Evolutionary conservation across 2,329 filamentous ascomycete species (phyloP).

Genomic region (Colletotrichum tamarilloi): DNA sequence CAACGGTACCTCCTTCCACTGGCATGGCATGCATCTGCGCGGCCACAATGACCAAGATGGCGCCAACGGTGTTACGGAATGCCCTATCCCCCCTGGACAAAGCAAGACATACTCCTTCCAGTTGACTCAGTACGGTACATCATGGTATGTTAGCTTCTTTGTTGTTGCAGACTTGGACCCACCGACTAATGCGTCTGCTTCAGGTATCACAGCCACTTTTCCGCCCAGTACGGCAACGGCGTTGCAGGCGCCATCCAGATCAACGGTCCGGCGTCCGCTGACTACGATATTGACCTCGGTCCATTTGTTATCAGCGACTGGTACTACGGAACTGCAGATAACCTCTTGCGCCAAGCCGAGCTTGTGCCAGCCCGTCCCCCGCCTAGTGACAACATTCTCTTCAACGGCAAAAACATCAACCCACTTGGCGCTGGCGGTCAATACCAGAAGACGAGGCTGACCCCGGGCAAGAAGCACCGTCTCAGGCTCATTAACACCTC

Average conservation of each 20-base stretch:
- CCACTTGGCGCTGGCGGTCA: constrained; percentile 41
- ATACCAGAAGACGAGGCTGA: constrained; percentile 47
- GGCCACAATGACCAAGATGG: constrained; percentile 56
- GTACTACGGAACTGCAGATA: constrained; percentile 54
- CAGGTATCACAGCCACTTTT: constrained; percentile 63
- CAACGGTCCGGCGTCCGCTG: constrained; percentile 53
- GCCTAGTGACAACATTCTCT: constrained; percentile 51
- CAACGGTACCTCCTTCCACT: constrained; percentile 61
- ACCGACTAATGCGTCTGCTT: constrained; percentile 39
- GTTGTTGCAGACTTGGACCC: not conserved
- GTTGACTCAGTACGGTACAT: constrained; percentile 50
- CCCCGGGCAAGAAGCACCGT: constrained; percentile 58
- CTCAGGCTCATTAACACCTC: constrained; percentile 63
- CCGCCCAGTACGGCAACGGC: constrained; percentile 62
- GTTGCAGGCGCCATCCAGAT: constrained; percentile 63
- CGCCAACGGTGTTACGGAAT: constrained; percentile 57
- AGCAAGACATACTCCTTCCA: constrained; percentile 49
- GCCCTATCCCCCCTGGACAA: constrained; percentile 49
- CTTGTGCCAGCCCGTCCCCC: constrained; percentile 38
- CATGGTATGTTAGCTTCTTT: constrained; percentile 40
- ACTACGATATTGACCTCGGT: constrained; percentile 73
- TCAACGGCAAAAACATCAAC: constrained; percentile 55
- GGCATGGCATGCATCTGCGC: constrained; percentile 59
- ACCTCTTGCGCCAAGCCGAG: constrained; percentile 37
- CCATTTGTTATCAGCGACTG: constrained; percentile 63